A percentile compares a stretch with the other conserved stretches of the same genome.
Conservation (phyloP, 306 rosid genomes). For the Rosa rugosa region DNA sequence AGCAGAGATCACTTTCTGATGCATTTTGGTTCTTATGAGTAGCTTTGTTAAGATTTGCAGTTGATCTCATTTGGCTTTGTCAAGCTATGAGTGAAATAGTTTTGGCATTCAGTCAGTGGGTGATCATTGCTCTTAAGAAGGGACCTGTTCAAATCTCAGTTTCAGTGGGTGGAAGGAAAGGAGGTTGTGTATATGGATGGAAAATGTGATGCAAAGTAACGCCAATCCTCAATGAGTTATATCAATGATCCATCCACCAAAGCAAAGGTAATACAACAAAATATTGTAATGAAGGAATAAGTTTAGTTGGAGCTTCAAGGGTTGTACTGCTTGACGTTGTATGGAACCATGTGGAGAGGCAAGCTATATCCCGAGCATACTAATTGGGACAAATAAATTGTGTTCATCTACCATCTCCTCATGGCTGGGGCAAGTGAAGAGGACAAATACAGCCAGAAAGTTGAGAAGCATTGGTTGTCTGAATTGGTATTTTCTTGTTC, state of each 20-base stretch:
- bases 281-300: too few species aligned
- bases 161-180: slow-evolving; percentile 47
- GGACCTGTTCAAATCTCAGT: slow-evolving; percentile 35
- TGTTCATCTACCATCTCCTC: too few species aligned
- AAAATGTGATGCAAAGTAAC: slow-evolving; percentile 28
- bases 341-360: too few species aligned
- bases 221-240: slow-evolving; percentile 47
- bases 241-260: slow-evolving; percentile 52
- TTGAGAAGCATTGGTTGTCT: too few species aligned
- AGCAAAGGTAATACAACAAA: slow-evolving; percentile 39
- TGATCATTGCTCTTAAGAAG: slow-evolving; percentile 41
- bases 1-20: not conserved
- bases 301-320: too few species aligned
- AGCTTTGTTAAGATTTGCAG: slow-evolving; percentile 19
- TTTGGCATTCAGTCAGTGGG: slow-evolving; percentile 58
- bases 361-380: too few species aligned
- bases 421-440: too few species aligned
- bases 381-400: too few species aligned
- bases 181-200: slow-evolving; percentile 52
- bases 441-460: too few species aligned
- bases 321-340: too few species aligned
- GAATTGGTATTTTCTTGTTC: too few species aligned
- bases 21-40: not conserved
- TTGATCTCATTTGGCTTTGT: slow-evolving; percentile 51
- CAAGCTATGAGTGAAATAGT: slow-evolving; percentile 48